Percentiles rank a stretch among this genome's conserved stretches.
phyloP scores from a whole-genome alignment of 257 asterid genomes.

The Salvia hispanica region DNA sequence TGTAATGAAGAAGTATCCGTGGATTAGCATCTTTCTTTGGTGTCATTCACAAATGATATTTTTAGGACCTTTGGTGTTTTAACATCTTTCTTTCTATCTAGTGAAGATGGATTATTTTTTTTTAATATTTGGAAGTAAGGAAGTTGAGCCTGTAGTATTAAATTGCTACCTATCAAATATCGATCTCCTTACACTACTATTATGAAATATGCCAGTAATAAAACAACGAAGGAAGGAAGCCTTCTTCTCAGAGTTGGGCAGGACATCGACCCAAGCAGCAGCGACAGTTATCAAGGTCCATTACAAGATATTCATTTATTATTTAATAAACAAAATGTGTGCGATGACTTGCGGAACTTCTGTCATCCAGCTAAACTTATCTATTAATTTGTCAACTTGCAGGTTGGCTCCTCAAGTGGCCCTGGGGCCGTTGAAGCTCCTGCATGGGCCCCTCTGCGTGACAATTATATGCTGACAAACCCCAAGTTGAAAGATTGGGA shows the following conservation, averaged over 20 bases:
- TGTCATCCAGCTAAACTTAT: slow-evolving; percentile 15
- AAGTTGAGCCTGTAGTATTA: background rate
- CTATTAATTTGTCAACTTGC: slow-evolving; percentile 29
- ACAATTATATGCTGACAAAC: slow-evolving; percentile 84
- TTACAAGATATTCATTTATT: slow-evolving; percentile 1
- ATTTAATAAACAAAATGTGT: background rate
- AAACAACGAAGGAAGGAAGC: slow-evolving; percentile 83
- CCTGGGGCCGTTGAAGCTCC: slow-evolving; percentile 61
- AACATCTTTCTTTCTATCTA: no score
- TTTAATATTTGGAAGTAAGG: slow-evolving; percentile 5
- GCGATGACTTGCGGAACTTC: background rate
- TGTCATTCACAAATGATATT: no score
- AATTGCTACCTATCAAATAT: background rate
- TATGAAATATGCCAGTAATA: slow-evolving; percentile 48
- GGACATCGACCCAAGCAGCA: slow-evolving; percentile 52
- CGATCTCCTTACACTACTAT: slow-evolving; percentile 23
- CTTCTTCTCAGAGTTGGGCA: slow-evolving; percentile 83
- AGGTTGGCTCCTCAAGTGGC: slow-evolving; percentile 59
- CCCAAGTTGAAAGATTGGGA: slow-evolving; percentile 93
- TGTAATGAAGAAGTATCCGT: no score
- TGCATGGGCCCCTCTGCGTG: slow-evolving; percentile 88
- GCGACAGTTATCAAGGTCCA: slow-evolving; percentile 57
- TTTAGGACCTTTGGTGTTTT: no score
- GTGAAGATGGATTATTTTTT: background rate
- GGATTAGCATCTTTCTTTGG: no score